These are phyloP conservation scores for Sporisorium iseilematis-ciliati DNA, from an alignment of 1,284 basidiomycete genomes.

Conservation along the genomic window DNA sequence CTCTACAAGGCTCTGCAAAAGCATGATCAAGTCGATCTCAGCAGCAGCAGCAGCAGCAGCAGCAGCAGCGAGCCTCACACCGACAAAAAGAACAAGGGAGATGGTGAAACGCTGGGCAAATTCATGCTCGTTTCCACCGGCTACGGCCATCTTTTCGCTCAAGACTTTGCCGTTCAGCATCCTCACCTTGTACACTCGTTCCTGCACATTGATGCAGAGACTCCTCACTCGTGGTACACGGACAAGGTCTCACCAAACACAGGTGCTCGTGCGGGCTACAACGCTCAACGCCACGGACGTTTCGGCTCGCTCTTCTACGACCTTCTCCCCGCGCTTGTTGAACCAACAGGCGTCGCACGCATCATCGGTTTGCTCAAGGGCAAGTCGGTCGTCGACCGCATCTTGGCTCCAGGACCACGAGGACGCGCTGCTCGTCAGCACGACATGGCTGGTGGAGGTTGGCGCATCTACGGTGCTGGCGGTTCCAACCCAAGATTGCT, in stretches of 20 bases:
- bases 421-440: constrained; percentile 35
- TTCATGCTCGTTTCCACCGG: constrained; percentile 59
- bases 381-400: constrained; percentile 45
- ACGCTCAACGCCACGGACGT: constrained; percentile 33
- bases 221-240: constrained; percentile 51
- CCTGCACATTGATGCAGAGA: constrained; percentile 57
- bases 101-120: constrained; percentile 23
- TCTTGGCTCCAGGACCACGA: constrained; percentile 47
- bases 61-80: not conserved
- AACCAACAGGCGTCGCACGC: constrained; percentile 44
- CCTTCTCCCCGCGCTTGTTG: constrained; percentile 48
- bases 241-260: constrained; percentile 29
- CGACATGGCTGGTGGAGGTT: constrained; percentile 52
- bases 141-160: constrained; percentile 53
- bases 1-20: constrained; percentile 42
- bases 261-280: constrained; percentile 53
- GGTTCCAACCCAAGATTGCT: constrained; percentile 42
- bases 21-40: constrained; percentile 25
- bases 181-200: constrained; percentile 57
- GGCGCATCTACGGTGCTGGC: constrained; percentile 44
- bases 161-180: constrained; percentile 55
- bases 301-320: constrained; percentile 50
- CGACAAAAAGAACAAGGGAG: constrained; percentile 22
- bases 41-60: not conserved
- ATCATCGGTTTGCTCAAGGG: constrained; percentile 50